phyloP scores from a whole-genome alignment of 805 yeast genomes.

The Wickerhamomyces tratensis region DNA sequence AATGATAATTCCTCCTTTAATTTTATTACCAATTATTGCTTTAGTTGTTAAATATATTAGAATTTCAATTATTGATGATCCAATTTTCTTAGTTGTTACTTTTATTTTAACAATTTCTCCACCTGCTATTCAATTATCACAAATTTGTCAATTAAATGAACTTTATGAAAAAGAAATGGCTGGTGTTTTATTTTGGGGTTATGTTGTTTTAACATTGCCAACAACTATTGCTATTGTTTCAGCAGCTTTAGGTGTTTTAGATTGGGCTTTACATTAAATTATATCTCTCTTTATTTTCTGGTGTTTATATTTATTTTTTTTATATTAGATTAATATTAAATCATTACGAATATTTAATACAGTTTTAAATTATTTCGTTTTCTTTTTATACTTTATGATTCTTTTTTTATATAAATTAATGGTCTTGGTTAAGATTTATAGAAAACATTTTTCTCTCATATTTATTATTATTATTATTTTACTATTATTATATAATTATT shows the following conservation, averaged over 20 bases:
- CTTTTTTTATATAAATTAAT: too few species aligned
- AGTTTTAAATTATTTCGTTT: too few species aligned
- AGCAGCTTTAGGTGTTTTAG: conserved; percentile 40
- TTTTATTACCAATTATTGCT: conserved; percentile 60
- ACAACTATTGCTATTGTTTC: conserved; percentile 67
- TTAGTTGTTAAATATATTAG: conserved; percentile 52
- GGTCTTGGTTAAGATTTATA: too few species aligned
- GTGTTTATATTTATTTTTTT: too few species aligned
- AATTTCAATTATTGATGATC: conserved; percentile 68
- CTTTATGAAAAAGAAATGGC: conserved; percentile 77
- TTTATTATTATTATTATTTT: too few species aligned
- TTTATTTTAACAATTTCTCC: conserved; percentile 71
- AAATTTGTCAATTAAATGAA: conserved; percentile 69
- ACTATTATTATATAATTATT: too few species aligned
- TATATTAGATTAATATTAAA: too few species aligned
- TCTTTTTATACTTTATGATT: too few species aligned
- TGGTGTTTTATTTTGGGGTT: conserved; percentile 76
- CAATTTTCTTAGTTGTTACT: conserved; percentile 69
- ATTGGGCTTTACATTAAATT: conserved; percentile 23
- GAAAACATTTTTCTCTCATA: too few species aligned
- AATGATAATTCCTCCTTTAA: conserved; percentile 67
- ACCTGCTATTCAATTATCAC: conserved; percentile 78
- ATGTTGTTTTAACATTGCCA: conserved; percentile 66
- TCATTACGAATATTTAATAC: too few species aligned
- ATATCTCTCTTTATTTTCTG: conserved; percentile 27